Percentiles rank a stretch among this genome's conserved stretches.
phyloP scores from a whole-genome alignment of 2,329 filamentous ascomycete genomes.

The Aspergillus vadensis region DNA sequence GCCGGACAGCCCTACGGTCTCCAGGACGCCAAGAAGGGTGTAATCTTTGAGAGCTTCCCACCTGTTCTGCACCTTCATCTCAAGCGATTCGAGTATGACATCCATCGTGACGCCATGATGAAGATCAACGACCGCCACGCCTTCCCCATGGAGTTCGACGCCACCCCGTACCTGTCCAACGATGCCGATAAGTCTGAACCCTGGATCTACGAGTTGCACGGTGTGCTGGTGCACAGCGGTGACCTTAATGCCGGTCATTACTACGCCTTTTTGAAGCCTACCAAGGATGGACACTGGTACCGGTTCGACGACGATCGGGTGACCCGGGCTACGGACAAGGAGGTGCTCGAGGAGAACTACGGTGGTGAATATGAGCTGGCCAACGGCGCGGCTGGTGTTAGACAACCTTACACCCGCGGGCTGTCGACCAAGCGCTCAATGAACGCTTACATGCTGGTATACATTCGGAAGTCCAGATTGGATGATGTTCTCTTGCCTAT shows the following conservation, averaged over 20 bases:
- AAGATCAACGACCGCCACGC: conserved; percentile 69
- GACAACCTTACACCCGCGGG: conserved; percentile 66
- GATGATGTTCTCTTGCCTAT: conserved; percentile 79
- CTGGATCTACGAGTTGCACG: conserved; percentile 90
- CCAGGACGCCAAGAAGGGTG: conserved; percentile 95
- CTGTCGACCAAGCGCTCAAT: conserved; percentile 68
- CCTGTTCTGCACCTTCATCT: conserved; percentile 92
- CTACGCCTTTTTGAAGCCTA: conserved; percentile 93
- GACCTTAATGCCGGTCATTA: conserved; percentile 98
- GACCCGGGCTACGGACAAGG: conserved; percentile 86
- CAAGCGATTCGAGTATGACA: conserved; percentile 97
- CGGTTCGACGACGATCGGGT: conserved; percentile 97
- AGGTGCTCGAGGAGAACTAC: conserved; percentile 95
- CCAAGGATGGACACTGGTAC: conserved; percentile 92
- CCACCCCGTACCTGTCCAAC: conserved; percentile 81
- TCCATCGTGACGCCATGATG: conserved; percentile 96
- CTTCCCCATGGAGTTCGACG: conserved; percentile 56
- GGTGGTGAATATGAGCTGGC: conserved; percentile 75
- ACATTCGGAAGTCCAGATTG: conserved; percentile 84
- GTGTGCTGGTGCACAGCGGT: conserved; percentile 93
- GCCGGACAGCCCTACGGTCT: conserved; percentile 86
- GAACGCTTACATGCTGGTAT: conserved; percentile 99
- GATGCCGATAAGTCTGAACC: conserved; percentile 84
- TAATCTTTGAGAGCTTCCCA: conserved; percentile 94
- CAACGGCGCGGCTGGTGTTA: conserved; percentile 59